phyloP scores from a whole-genome alignment of 768 basidiomycete species.

The Coprinellus micaceus region DNA sequence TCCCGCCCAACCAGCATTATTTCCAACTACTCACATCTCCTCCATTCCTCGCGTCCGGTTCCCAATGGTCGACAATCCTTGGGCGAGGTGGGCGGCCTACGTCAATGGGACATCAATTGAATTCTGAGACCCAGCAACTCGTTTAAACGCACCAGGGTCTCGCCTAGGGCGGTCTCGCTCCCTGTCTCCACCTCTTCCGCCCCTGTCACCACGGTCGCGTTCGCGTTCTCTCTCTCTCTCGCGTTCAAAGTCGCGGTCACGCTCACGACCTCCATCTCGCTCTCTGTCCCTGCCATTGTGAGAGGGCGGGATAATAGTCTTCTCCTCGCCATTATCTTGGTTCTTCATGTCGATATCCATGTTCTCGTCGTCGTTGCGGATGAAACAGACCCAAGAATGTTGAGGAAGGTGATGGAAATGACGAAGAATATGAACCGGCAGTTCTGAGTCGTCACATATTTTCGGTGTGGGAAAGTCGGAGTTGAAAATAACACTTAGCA shows the following conservation, averaged over 20 bases:
- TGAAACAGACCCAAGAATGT: not conserved
- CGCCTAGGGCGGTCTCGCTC: conserved; percentile 41
- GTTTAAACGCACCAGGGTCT: conserved; percentile 56
- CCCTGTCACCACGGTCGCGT: conserved; percentile 39
- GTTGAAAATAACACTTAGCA: not conserved
- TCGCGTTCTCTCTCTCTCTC: conserved; percentile 43
- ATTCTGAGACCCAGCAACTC: no score
- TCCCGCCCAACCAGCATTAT: no score
- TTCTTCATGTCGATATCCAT: conserved; percentile 85
- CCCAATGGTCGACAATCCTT: conserved; percentile 74
- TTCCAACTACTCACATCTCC: no score
- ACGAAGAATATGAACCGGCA: no score
- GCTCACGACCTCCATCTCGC: conserved; percentile 37
- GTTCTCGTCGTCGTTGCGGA: not conserved
- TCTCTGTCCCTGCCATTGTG: conserved; percentile 41
- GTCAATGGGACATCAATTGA: no score
- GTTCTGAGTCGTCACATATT: no score
- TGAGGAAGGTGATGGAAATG: conserved; percentile 6
- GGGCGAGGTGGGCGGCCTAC: conserved; percentile 37
- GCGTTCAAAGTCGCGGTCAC: conserved; percentile 41
- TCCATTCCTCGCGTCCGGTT: conserved; percentile 71
- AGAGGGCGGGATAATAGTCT: conserved; percentile 37
- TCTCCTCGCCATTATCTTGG: conserved; percentile 72
- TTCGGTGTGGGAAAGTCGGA: not conserved
- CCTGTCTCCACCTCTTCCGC: conserved; percentile 38